Base-by-base conservation (phyloP, 208 protist species). In the Crithidia brevicula region DNA sequence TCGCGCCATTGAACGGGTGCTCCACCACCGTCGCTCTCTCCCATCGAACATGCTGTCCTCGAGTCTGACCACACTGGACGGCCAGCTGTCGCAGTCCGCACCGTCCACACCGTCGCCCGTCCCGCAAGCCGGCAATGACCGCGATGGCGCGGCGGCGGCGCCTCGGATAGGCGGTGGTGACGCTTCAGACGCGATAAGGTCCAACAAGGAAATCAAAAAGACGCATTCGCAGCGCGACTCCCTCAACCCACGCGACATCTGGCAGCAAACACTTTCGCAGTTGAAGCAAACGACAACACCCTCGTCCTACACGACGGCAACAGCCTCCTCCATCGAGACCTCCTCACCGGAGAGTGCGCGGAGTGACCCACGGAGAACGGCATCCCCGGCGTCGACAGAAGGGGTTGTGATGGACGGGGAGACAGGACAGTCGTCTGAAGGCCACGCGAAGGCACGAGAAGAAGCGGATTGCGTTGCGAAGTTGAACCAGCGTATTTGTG, bases 1-100 rank as follows among this genome's bases (percentile, higher is more conserved):
- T 20, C 61, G 61, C 8, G 61, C 61, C 4, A 67, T 67, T 11
- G 49, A 67, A 18, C 61, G 61, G 22, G 61, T 67, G 2, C 25
- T 67, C 34, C 33, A 49, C 13, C 61, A 67, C 49, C 46, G 30
- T 5, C 20, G 22, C 47, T 20, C 33, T 3, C 23, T 30, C 25
- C 23, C 23, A 3, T 4, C 61, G 5, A 47, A 22, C 4, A 18
- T 57, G 61, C 23, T 28, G 49, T 49, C 61, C 9, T 25, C 33
- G 6, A 56, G 46, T 31, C 49, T 67, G 31, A 4, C 34, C 22
- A 45, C 25, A 16, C 13, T 56, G 18, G 38, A 57, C 49, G 16
- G 20, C 22, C 49, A 56, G n/a, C 34, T 36, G 23, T 16, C 49
- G 22, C 31, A 11, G 23, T 54, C 61, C 0, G 20, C 9, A 11